These are phyloP conservation scores for Aspergillus fructus DNA, from an alignment of 2,329 filamentous ascomycete genomes.

Conservation along the genomic window DNA sequence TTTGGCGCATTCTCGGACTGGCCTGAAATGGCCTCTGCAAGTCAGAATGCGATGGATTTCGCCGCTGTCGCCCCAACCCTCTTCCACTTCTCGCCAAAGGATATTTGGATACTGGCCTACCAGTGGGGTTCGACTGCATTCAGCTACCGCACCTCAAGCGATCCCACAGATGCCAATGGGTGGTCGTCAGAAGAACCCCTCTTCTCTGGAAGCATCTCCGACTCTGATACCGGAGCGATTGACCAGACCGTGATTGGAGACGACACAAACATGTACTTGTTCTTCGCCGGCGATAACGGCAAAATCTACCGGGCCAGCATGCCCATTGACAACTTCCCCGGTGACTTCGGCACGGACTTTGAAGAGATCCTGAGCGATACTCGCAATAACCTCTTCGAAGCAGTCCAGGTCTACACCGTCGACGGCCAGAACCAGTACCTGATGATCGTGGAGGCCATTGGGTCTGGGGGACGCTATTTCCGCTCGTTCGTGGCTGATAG, in stretches of 20 bases:
- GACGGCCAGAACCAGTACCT: conserved; percentile 58
- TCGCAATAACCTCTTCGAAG: conserved; percentile 62
- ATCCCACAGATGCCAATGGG: no score
- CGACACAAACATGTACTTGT: conserved; percentile 62
- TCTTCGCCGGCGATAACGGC: conserved; percentile 68
- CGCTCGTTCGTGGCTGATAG: conserved; percentile 63
- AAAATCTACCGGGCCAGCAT: conserved; percentile 65
- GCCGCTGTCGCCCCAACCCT: no score
- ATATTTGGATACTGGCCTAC: no score
- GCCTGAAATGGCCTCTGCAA: no score
- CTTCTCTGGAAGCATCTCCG: conserved; percentile 44
- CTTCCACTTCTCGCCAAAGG: no score
- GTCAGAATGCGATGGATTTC: no score
- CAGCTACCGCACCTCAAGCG: no score
- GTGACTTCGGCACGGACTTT: conserved; percentile 55
- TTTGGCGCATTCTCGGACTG: no score
- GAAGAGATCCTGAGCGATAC: conserved; percentile 55
- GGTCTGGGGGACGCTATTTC: conserved; percentile 61
- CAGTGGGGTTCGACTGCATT: no score
- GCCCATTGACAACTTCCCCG: conserved; percentile 62
- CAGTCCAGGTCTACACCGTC: conserved; percentile 65
- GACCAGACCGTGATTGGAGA: conserved; percentile 67
- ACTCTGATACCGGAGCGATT: conserved; percentile 55
- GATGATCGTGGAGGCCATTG: conserved; percentile 67
- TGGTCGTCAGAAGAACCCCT: no score